Evolutionary conservation across 495 filamentous ascomycete genomes (phyloP), one percentile per base, ranked within the genome.

Genomic region (Entonaema liquescens): DNA sequence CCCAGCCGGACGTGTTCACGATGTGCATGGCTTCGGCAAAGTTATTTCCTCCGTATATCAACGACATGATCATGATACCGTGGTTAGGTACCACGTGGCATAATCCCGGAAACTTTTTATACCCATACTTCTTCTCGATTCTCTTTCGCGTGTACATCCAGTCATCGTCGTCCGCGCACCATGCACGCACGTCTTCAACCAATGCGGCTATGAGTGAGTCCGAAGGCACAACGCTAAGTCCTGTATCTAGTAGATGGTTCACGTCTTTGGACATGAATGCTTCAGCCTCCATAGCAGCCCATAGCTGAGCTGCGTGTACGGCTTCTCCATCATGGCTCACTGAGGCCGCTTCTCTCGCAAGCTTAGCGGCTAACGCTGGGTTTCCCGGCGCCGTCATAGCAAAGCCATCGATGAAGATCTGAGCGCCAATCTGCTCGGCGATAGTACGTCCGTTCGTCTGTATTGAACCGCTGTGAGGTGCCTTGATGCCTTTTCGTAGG

Each of bases 11-110:
- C 9, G 77, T 79, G 35, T 76, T 77, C 29, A 78, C 65, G 42
- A 79, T 74, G 50, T 78, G 76, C 76, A 79, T 78, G 11, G 77
- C 77, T 38, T 76, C 72, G 38, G 70, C 38, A 58, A 79, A 79
- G 42, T 73, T 50, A 31, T 68, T 17, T 7, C 71, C 70, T 13
- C 54, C 76, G 12, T 76, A 76, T 3, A 79, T 36, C n/a, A 79
- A 49, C 19, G 76, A 57, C 64, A 77, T 62, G n/a, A 79, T 72
- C 77, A 76, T 79, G 36, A 79, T 33, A 29, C 47, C 72, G 28
- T 79, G 77, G 55, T 79, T 79, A 1, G 77, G 77, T 25, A 76
- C 63, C 5, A 79, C 72, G 60, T 78, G 77, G 52, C 76, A 78
- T 44, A 66, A 40, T 7, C 77, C 77, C 15, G 61, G 59, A 55